phyloP scores from a whole-genome alignment of 2,329 filamentous ascomycete species.

The Aspergillus chevalieri region DNA sequence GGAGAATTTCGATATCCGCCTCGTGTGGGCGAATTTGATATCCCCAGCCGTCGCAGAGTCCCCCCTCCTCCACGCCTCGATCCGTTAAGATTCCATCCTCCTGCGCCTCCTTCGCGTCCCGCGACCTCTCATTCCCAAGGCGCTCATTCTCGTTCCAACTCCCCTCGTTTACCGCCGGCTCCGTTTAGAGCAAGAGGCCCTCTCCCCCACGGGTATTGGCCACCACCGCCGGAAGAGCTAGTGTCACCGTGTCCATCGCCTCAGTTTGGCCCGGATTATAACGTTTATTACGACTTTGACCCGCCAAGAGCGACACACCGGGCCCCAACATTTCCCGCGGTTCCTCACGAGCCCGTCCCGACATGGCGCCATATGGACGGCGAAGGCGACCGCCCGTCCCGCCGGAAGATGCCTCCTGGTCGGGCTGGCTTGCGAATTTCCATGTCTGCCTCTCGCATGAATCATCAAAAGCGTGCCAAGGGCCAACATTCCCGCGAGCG shows the following conservation, averaged over 20 bases:
- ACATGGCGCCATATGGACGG: conserved; percentile 15
- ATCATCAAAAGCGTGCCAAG: conserved; percentile 23
- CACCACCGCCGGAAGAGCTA: conserved; percentile 9
- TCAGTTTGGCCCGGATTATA: conserved; percentile 5
- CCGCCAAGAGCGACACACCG: conserved; percentile 14
- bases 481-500: conserved; percentile 20
- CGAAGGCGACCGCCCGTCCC: conserved; percentile 18
- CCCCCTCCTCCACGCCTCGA: conserved; percentile 25
- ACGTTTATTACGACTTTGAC: conserved; percentile 2
- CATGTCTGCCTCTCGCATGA: conserved; percentile 30
- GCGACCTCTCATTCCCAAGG: conserved; percentile 14
- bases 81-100: conserved; percentile 24
- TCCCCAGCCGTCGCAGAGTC: conserved; percentile 23
- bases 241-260: conserved; percentile 14
- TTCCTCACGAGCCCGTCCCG: conserved; percentile 12
- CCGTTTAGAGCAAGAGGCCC: not conserved
- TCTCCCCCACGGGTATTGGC: conserved; percentile 7
- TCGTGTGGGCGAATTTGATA: conserved; percentile 25
- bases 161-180: conserved; percentile 16
- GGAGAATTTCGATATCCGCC: conserved; percentile 30
- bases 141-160: conserved; percentile 14
- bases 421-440: conserved; percentile 29
- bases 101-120: conserved; percentile 17
- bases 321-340: conserved; percentile 16
- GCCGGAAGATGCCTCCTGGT: conserved; percentile 20